Conservation (phyloP, 768 basidiomycete genomes). For the Aureoboletus auriporus region DNA sequence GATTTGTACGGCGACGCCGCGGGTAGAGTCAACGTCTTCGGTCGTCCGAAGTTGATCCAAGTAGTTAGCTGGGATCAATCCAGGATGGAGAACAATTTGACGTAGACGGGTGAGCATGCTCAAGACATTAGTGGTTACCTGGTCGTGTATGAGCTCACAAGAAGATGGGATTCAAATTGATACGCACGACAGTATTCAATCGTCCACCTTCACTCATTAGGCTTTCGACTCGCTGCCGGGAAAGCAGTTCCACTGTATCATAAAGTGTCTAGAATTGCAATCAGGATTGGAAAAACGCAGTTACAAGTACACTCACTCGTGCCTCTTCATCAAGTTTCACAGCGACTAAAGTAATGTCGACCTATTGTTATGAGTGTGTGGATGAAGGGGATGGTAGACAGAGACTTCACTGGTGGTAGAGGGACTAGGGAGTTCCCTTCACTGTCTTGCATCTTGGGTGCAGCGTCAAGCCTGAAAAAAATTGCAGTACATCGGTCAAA, state of each 20-base stretch:
- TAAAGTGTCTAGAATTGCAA: slow-evolving; percentile 50
- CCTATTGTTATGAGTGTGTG: slow-evolving; percentile 36
- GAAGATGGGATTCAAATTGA: neutral
- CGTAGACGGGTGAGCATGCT: slow-evolving; percentile 85
- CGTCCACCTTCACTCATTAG: slow-evolving; percentile 42
- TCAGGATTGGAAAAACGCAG: neutral
- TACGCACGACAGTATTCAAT: slow-evolving; percentile 39
- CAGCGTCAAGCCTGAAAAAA: slow-evolving; percentile 15
- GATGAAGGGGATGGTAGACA: neutral
- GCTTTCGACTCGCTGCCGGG: slow-evolving; percentile 57
- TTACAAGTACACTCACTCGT: slow-evolving; percentile 42
- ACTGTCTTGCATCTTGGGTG: slow-evolving; percentile 73
- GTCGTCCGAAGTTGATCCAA: slow-evolving; percentile 51
- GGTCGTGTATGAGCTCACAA: slow-evolving; percentile 5
- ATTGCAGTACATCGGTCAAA: neutral
- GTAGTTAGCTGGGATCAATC: slow-evolving; percentile 67
- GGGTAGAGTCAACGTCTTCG: slow-evolving; percentile 24
- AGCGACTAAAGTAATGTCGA: slow-evolving; percentile 73
- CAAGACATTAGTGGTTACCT: slow-evolving; percentile 69
- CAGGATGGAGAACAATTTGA: slow-evolving; percentile 78
- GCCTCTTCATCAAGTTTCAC: slow-evolving; percentile 63
- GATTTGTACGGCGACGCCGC: slow-evolving; percentile 32
- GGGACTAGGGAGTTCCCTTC: slow-evolving; percentile 69
- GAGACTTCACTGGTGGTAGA: slow-evolving; percentile 57
- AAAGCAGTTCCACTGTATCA: slow-evolving; percentile 61